phyloP scores from a whole-genome alignment of 305 asterid species.

The Solanum chacoense region DNA sequence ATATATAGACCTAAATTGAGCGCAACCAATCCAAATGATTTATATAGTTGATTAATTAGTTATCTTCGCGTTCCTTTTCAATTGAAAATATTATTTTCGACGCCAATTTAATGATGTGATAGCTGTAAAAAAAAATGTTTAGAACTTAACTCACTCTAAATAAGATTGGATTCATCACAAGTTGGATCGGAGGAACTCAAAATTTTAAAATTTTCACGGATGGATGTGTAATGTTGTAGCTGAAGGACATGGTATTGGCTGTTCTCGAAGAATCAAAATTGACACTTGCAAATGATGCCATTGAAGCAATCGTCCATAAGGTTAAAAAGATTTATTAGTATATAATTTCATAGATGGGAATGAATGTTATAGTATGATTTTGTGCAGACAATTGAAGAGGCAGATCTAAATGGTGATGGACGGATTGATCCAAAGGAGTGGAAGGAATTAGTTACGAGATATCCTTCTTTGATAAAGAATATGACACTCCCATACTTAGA shows the following conservation, averaged over 20 bases:
- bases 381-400: constrained; percentile 52
- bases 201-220: background rate
- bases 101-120: no score
- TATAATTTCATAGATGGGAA: background rate
- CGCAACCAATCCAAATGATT: no score
- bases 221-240: background rate
- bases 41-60: no score
- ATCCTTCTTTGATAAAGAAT: constrained; percentile 67
- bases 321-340: constrained; percentile 25
- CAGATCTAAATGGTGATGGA: constrained; percentile 66
- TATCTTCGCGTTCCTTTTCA: no score
- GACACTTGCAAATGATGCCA: constrained; percentile 25
- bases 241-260: constrained; percentile 37
- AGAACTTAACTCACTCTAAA: no score
- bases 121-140: no score
- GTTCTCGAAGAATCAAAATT: constrained; percentile 33
- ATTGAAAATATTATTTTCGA: no score
- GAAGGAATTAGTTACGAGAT: constrained; percentile 45
- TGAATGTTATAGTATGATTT: background rate
- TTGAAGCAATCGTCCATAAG: constrained; percentile 35
- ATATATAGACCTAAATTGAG: no score
- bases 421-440: constrained; percentile 69
- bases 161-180: background rate
- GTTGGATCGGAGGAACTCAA: background rate
- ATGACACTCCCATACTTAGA: constrained; percentile 73